Conservation (phyloP, 2,329 filamentous ascomycete species). For the Coleophoma cylindrospora region DNA sequence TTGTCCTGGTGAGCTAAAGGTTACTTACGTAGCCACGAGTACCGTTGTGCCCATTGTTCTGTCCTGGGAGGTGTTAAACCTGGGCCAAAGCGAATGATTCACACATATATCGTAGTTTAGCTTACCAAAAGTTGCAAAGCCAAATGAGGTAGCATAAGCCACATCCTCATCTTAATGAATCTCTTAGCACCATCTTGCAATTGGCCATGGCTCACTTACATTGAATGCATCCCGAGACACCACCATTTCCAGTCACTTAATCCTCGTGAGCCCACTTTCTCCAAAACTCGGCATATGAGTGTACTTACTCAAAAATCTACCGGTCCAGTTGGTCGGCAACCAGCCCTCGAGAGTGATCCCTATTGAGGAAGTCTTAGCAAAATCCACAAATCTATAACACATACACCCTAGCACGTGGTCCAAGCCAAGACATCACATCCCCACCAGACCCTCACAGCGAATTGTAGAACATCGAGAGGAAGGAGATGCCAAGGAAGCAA, state of each 20-base stretch:
- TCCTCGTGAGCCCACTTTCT: not conserved
- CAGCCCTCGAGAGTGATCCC: slow-evolving; percentile 19
- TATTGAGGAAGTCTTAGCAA: slow-evolving; percentile 2
- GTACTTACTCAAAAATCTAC: slow-evolving; percentile 31
- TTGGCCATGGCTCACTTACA: slow-evolving; percentile 1
- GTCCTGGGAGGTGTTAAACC: slow-evolving; percentile 1
- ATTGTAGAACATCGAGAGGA: too few relatives aligned
- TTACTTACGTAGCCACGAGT: slow-evolving; percentile 12
- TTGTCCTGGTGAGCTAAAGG: not conserved
- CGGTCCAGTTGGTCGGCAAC: slow-evolving; percentile 33
- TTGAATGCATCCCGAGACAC: slow-evolving; percentile 17
- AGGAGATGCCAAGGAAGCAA: too few relatives aligned
- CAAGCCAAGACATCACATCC: too few relatives aligned
- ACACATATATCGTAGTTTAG: not conserved
- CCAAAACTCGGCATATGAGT: too few relatives aligned
- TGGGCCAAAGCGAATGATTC: too few relatives aligned
- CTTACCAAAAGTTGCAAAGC: slow-evolving; percentile 18
- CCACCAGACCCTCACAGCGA: too few relatives aligned
- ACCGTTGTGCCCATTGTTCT: slow-evolving; percentile 23
- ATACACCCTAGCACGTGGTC: too few relatives aligned
- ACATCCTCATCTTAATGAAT: slow-evolving; percentile 9
- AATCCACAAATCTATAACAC: not conserved
- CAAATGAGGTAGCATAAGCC: slow-evolving; percentile 11
- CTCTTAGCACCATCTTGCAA: too few relatives aligned
- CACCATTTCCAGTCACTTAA: slow-evolving; percentile 15